phyloP scores from a whole-genome alignment of 306 rosid genomes.

The Vachellia pachyceras region DNA sequence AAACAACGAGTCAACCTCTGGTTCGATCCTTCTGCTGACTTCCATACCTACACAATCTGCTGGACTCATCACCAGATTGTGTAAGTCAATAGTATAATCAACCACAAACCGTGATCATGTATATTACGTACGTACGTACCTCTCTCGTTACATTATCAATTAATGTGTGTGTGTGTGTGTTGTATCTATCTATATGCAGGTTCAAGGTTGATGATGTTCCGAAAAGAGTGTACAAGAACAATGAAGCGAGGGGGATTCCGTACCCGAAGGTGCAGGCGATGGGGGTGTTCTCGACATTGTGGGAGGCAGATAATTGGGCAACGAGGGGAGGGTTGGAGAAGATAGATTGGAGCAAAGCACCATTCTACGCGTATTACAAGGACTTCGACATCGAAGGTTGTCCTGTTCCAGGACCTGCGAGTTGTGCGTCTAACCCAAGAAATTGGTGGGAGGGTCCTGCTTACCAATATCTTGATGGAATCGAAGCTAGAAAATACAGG shows the following conservation, averaged over 20 bases:
- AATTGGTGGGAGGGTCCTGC: slow-evolving; percentile 92
- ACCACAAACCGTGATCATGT: too few relatives aligned
- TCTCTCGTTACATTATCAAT: too few relatives aligned
- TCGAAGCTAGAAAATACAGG: slow-evolving; percentile 60
- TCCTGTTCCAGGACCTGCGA: slow-evolving; percentile 64
- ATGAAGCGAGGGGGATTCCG: slow-evolving; percentile 73
- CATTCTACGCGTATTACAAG: slow-evolving; percentile 77
- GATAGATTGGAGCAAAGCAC: slow-evolving; percentile 92
- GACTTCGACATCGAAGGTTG: slow-evolving; percentile 95
- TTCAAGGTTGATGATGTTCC: slow-evolving; percentile 78
- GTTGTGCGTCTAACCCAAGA: slow-evolving; percentile 61
- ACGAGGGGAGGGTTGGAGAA: slow-evolving; percentile 98
- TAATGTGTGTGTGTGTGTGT: too few relatives aligned
- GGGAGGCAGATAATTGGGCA: slow-evolving; percentile 99
- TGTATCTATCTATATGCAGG: slow-evolving; percentile 54
- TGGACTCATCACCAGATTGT: slow-evolving; percentile 77
- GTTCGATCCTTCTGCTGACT: slow-evolving; percentile 85
- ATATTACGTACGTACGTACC: too few relatives aligned
- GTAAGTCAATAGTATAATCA: slow-evolving; percentile 50
- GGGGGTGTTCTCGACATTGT: slow-evolving; percentile 86
- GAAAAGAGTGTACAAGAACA: slow-evolving; percentile 87
- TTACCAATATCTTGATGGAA: slow-evolving; percentile 61
- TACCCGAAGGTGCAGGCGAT: slow-evolving; percentile 76
- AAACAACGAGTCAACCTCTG: slow-evolving; percentile 92
- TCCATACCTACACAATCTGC: slow-evolving; percentile 78